Conservation (phyloP, 1,139 yeast species). For the Nadsonia commutata region DNA sequence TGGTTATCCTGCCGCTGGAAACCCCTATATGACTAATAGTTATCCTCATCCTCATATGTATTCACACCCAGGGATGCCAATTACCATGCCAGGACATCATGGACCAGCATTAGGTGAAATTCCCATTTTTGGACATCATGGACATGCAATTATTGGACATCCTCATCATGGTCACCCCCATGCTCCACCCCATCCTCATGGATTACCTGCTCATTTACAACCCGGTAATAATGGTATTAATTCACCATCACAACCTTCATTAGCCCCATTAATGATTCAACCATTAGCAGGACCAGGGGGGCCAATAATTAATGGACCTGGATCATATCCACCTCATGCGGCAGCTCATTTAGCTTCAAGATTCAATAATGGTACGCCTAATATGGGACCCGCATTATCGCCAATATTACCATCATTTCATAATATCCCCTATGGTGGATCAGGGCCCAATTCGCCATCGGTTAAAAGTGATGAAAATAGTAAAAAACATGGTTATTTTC, state of each 20-base stretch:
- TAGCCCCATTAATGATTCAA: background rate
- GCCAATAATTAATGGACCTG: background rate
- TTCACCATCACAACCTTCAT: background rate
- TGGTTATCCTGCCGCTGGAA: conserved; percentile 1
- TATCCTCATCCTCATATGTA: background rate
- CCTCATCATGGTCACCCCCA: conserved; percentile 3
- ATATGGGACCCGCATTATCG: background rate
- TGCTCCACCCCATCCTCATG: background rate
- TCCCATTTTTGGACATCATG: too few relatives aligned
- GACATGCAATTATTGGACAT: too few relatives aligned
- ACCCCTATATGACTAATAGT: too few relatives aligned
- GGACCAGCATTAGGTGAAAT: too few relatives aligned
- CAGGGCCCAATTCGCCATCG: background rate
- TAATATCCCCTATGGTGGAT: background rate
- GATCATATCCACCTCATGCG: background rate
- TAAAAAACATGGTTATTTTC: background rate
- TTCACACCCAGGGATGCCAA: conserved; percentile 1
- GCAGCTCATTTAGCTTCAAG: background rate
- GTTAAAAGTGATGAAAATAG: background rate
- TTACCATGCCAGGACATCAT: conserved; percentile 5
- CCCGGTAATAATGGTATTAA: background rate
- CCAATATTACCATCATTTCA: background rate
- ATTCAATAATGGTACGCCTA: background rate
- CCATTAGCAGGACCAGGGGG: background rate
- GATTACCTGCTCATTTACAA: background rate